Evolutionary conservation across 306 rosid genomes (phyloP).

Genomic region (Quercus suber): DNA sequence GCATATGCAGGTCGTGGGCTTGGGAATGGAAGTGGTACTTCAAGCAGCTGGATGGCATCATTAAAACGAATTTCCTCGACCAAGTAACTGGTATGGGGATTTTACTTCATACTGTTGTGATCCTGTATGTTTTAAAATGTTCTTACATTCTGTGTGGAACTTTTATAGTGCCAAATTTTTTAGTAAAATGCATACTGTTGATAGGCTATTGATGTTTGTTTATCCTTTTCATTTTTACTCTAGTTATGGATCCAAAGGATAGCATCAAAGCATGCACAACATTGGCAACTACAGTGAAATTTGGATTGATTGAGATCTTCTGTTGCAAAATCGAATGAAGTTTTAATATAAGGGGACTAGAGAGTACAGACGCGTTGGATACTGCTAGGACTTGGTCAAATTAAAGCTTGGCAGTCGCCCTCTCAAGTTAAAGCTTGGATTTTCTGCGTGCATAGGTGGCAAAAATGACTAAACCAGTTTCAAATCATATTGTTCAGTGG

Average conservation of each 20-base stretch:
- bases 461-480: constrained; percentile 3
- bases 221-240: neutral
- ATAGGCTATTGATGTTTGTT: neutral
- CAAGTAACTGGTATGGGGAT: constrained; percentile 39
- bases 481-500: constrained; percentile 25
- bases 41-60: constrained; percentile 57
- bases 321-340: neutral
- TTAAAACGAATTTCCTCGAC: constrained; percentile 53
- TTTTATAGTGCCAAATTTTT: neutral
- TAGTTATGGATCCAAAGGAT: constrained; percentile 21
- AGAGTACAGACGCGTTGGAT: neutral
- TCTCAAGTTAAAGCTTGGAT: constrained; percentile 4
- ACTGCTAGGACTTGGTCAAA: constrained; percentile 4
- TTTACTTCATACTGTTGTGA: neutral
- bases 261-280: neutral
- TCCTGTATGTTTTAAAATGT: neutral
- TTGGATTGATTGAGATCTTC: constrained; percentile 11
- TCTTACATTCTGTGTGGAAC: neutral
- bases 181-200: neutral
- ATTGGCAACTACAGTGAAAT: neutral
- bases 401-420: neutral
- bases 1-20: constrained; percentile 37
- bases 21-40: constrained; percentile 41
- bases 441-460: constrained; percentile 20
- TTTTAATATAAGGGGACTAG: neutral